These are phyloP conservation scores for Berkeleyomyces rouxiae DNA, from an alignment of 2,329 filamentous ascomycete genomes.

Conservation along the genomic window DNA sequence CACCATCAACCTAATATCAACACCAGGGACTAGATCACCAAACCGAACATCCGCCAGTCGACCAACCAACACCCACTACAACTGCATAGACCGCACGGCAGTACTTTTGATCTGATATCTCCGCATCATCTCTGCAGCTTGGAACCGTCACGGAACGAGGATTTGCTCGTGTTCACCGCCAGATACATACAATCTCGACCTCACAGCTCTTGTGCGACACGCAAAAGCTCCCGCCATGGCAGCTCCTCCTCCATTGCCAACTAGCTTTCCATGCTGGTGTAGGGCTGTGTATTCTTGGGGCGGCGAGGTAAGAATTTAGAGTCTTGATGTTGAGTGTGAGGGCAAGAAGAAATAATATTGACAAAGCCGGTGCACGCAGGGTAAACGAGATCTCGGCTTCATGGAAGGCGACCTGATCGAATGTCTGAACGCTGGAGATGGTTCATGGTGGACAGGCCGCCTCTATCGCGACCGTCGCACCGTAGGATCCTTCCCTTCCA, in stretches of 20 bases:
- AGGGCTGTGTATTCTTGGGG: conserved; percentile 86
- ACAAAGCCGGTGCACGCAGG: conserved; percentile 29
- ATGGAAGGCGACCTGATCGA: conserved; percentile 96
- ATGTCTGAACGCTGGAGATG: conserved; percentile 93
- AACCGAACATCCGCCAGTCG: neutral
- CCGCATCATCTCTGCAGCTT: neutral
- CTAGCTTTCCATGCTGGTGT: conserved; percentile 79
- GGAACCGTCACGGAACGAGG: neutral
- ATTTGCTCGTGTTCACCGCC: neutral
- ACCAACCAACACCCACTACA: neutral
- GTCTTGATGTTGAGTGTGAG: neutral
- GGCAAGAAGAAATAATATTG: neutral
- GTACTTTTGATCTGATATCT: neutral
- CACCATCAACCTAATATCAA: neutral
- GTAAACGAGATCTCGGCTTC: conserved; percentile 87
- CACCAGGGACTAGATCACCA: neutral
- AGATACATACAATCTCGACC: neutral
- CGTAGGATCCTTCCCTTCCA: conserved; percentile 87
- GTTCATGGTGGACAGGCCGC: conserved; percentile 95
- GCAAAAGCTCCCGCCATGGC: conserved; percentile 27
- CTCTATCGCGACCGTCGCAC: conserved; percentile 78
- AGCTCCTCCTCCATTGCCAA: conserved; percentile 46
- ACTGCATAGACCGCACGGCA: neutral
- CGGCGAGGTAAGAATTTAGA: conserved; percentile 45
- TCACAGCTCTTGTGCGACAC: neutral